A percentile compares a stretch with the other conserved stretches of the same genome.
Evolutionary conservation across 495 filamentous ascomycete genomes (phyloP).

Genomic region (Neurospora sp.): DNA sequence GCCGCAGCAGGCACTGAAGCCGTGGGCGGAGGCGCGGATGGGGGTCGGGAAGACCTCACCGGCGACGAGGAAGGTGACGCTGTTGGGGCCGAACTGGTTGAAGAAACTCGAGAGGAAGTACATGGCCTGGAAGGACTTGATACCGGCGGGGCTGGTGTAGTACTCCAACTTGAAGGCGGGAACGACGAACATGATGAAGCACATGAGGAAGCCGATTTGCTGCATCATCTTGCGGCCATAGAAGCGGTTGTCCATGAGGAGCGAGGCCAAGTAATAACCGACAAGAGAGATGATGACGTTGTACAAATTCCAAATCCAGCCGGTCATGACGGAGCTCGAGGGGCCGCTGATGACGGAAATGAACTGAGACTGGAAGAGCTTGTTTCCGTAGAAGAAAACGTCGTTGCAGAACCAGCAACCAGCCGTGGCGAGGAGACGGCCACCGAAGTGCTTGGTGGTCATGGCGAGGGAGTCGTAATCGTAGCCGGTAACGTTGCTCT

Average conservation of each 20-base stretch:
- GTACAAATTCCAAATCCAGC: conserved; percentile 82
- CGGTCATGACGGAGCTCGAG: conserved; percentile 56
- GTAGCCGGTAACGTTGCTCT: conserved; percentile 76
- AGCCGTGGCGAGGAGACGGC: conserved; percentile 73
- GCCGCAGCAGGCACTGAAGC: conserved; percentile 73
- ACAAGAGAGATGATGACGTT: conserved; percentile 73
- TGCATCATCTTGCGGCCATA: conserved; percentile 91
- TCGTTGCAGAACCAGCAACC: conserved; percentile 86
- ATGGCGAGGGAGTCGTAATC: conserved; percentile 67
- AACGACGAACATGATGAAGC: conserved; percentile 78
- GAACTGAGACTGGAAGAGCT: conserved; percentile 84
- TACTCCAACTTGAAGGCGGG: conserved; percentile 77
- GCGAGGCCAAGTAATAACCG: conserved; percentile 72
- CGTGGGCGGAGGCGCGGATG: conserved; percentile 83
- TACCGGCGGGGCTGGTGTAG: conserved; percentile 53
- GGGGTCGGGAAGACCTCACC: conserved; percentile 87
- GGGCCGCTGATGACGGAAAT: conserved; percentile 59
- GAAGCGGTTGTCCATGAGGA: conserved; percentile 83
- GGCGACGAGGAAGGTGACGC: conserved; percentile 82
- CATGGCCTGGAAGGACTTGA: conserved; percentile 82
- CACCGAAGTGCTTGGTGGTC: conserved; percentile 69
- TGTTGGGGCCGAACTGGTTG: conserved; percentile 93
- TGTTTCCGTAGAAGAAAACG: conserved; percentile 97
- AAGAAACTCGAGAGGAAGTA: conserved; percentile 90
- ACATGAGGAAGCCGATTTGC: conserved; percentile 76